Evolutionary conservation across 2,329 filamentous ascomycete species (phyloP).

Genomic region (Laburnicola sp.): DNA sequence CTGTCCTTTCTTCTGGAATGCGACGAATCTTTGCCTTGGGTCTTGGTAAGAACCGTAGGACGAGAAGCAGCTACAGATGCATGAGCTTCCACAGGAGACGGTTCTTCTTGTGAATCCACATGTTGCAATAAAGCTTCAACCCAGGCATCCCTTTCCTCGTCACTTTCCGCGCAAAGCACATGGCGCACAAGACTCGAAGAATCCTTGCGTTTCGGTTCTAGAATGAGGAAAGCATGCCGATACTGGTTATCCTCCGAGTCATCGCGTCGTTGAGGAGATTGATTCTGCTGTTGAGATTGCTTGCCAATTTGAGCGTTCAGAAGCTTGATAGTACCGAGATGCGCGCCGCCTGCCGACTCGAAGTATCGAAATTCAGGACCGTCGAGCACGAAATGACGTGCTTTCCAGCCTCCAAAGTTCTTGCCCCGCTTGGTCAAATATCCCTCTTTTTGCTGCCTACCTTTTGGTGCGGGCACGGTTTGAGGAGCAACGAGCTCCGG

Average conservation of each 20-base stretch:
- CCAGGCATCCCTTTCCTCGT: conserved; percentile 90
- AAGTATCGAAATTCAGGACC: conserved; percentile 82
- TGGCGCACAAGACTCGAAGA: conserved; percentile 85
- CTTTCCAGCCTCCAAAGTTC: conserved; percentile 99
- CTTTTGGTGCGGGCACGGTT: conserved; percentile 49
- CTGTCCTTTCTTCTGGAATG: conserved; percentile 43
- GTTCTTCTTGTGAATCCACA: conserved; percentile 70
- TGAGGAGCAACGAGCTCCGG: conserved; percentile 55
- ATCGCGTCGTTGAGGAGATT: conserved; percentile 63
- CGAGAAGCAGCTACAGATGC: conserved; percentile 19
- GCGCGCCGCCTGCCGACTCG: conserved; percentile 84
- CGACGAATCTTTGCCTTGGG: conserved; percentile 32
- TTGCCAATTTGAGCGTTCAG: conserved; percentile 91
- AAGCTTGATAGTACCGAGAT: conserved; percentile 91
- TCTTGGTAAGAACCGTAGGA: conserved; percentile 46
- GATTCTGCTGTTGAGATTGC: conserved; percentile 69
- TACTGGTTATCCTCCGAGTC: conserved; percentile 93
- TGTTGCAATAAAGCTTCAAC: conserved; percentile 87
- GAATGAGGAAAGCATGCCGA: conserved; percentile 89
- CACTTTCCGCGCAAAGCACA: conserved; percentile 93
- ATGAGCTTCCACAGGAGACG: conserved; percentile 51
- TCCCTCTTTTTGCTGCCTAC: conserved; percentile 75
- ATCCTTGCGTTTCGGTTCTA: conserved; percentile 97
- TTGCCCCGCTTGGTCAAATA: conserved; percentile 97
- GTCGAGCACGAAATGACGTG: conserved; percentile 70